phyloP scores from a whole-genome alignment of 73 alveolate species.

The Loxodes magnus region DNA sequence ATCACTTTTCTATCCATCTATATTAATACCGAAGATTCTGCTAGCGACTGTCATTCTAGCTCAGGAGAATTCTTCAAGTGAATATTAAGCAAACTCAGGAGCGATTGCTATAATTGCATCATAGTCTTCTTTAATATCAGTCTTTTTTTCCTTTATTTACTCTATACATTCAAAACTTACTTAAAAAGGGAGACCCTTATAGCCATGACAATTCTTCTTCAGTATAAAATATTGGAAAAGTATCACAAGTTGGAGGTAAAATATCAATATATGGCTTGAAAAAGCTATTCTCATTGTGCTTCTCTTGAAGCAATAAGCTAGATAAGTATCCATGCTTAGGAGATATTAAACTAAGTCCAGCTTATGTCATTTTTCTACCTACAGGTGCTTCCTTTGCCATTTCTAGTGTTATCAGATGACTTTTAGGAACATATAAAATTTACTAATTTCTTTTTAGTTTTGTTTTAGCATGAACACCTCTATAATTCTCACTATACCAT shows the following conservation, averaged over 20 bases:
- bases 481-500: slow-evolving; percentile 70
- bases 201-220: slow-evolving; percentile 77
- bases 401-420: slow-evolving; percentile 85
- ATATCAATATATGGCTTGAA: slow-evolving; percentile 85
- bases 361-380: slow-evolving; percentile 73
- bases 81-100: slow-evolving; percentile 71
- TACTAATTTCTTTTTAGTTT: slow-evolving; percentile 52
- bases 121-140: slow-evolving; percentile 83
- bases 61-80: slow-evolving; percentile 76
- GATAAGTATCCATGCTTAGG: slow-evolving; percentile 94
- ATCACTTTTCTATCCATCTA: slow-evolving; percentile 84
- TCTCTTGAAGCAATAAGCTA: slow-evolving; percentile 77
- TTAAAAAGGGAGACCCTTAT: slow-evolving; percentile 87
- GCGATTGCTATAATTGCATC: slow-evolving; percentile 61
- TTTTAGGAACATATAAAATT: slow-evolving; percentile 74
- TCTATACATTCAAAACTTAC: no score
- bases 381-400: slow-evolving; percentile 80
- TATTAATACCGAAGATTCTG: slow-evolving; percentile 85
- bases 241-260: slow-evolving; percentile 63
- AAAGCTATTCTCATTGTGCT: slow-evolving; percentile 41
- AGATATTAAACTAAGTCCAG: slow-evolving; percentile 73
- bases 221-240: slow-evolving; percentile 89
- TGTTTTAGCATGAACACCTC: slow-evolving; percentile 86
- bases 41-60: slow-evolving; percentile 88
- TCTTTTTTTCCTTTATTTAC: slow-evolving; percentile 56